Conservation (phyloP, 805 yeast genomes). For the Schwanniomyces pseudopolymorphus region DNA sequence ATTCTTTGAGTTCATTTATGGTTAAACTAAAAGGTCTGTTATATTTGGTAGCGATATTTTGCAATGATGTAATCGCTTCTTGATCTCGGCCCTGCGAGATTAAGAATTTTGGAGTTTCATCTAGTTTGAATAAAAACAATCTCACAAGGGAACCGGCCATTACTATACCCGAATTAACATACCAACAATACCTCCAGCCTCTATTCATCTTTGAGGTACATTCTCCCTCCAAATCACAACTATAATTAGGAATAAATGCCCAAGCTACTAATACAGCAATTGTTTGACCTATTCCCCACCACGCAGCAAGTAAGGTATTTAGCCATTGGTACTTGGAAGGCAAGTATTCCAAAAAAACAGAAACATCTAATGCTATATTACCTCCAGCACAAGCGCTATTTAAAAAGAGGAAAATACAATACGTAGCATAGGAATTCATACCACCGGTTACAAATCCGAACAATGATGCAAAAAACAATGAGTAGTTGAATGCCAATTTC, state of each 20-base stretch:
- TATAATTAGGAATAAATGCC: constrained; percentile 52
- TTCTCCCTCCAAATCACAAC: constrained; percentile 34
- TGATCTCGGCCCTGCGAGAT: constrained; percentile 52
- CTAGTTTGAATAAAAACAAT: constrained; percentile 33
- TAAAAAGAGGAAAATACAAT: constrained; percentile 21
- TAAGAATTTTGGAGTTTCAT: constrained; percentile 58
- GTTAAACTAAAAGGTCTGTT: constrained; percentile 43
- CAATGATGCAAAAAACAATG: constrained; percentile 20
- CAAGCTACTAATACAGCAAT: constrained; percentile 51
- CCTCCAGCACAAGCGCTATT: constrained; percentile 27
- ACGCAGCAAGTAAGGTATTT: constrained; percentile 41
- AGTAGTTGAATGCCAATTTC: too few species aligned
- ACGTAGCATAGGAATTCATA: constrained; percentile 23
- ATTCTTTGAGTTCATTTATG: constrained; percentile 41
- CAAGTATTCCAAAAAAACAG: constrained; percentile 26
- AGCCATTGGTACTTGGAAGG: constrained; percentile 26
- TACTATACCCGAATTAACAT: constrained; percentile 51
- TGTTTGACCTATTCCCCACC: constrained; percentile 66
- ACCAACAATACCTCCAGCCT: constrained; percentile 62
- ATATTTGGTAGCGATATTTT: constrained; percentile 45
- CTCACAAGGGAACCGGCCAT: constrained; percentile 30
- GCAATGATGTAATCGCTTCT: constrained; percentile 44
- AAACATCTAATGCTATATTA: constrained; percentile 27
- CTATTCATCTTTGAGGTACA: constrained; percentile 49
- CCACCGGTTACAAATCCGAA: constrained; percentile 26